Conservation (phyloP, 495 filamentous ascomycete genomes). For the Peziza echinospora region DNA sequence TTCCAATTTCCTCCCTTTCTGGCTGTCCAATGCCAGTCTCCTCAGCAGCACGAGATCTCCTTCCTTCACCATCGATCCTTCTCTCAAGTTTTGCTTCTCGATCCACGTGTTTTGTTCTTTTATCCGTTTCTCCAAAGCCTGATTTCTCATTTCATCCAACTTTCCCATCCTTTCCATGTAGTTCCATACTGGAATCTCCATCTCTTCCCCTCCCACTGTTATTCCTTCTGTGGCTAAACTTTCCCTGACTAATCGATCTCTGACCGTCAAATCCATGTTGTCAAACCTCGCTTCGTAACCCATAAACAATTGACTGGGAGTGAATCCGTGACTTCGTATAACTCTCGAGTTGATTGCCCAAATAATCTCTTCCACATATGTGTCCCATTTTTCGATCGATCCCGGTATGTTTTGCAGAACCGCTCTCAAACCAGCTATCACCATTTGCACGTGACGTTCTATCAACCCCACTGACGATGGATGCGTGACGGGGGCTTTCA, state of each 20-base stretch:
- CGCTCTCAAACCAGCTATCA: neutral
- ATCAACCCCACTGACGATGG: neutral
- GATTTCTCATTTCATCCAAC: neutral
- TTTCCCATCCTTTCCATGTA: no score
- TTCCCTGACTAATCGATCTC: neutral
- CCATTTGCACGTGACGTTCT: constrained; percentile 1
- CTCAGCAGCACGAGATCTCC: constrained; percentile 1
- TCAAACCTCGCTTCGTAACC: neutral
- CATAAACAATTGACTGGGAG: neutral
- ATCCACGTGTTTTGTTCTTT: neutral
- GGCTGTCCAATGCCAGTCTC: neutral
- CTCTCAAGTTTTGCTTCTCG: neutral
- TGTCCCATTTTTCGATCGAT: neutral
- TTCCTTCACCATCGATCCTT: neutral
- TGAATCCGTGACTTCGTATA: neutral
- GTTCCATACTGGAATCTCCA: no score
- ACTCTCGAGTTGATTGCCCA: neutral
- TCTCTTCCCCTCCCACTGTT: neutral
- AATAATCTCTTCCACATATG: neutral
- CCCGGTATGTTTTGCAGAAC: neutral
- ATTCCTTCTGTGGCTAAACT: no score
- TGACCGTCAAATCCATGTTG: neutral
- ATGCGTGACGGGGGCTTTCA: neutral
- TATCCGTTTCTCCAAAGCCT: neutral
- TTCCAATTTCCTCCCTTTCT: constrained; percentile 2